Percentiles rank a stretch among this genome's conserved stretches.
phyloP scores from a whole-genome alignment of 1,284 basidiomycete species.

The Irpex sp. region DNA sequence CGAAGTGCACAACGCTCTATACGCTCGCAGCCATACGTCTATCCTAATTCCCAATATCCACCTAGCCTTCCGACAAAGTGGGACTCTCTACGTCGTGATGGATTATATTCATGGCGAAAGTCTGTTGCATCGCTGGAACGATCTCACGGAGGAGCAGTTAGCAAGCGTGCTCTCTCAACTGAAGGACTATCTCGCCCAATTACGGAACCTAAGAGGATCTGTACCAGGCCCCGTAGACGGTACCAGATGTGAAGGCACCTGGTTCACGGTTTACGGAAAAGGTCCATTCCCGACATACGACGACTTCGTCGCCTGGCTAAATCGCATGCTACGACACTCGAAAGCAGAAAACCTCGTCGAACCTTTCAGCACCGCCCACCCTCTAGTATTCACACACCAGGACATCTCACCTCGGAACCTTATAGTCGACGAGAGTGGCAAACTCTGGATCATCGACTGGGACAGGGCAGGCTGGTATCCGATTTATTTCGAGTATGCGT shows the following conservation, averaged over 20 bases:
- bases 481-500: neutral
- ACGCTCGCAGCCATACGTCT: neutral
- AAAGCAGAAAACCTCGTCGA: neutral
- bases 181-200: neutral
- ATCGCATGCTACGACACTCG: neutral
- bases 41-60: neutral
- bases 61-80: neutral
- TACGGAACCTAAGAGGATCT: neutral
- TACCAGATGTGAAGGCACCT: neutral
- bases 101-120: neutral
- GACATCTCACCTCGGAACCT: slow-evolving; percentile 1
- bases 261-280: neutral
- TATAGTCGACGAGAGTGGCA: neutral
- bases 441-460: slow-evolving; percentile 1
- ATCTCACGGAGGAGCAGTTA: neutral
- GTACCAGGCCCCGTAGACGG: neutral
- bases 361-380: neutral
- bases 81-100: neutral
- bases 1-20: neutral
- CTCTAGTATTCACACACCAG: neutral
- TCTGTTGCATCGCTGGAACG: neutral
- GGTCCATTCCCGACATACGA: neutral
- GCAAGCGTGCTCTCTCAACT: neutral
- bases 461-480: neutral
- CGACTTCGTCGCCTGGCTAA: neutral